Percentiles rank a stretch among this genome's conserved stretches.
Evolutionary conservation across 1,284 basidiomycete genomes (phyloP).

Genomic region (Apiotrichum akiyoshidainum): DNA sequence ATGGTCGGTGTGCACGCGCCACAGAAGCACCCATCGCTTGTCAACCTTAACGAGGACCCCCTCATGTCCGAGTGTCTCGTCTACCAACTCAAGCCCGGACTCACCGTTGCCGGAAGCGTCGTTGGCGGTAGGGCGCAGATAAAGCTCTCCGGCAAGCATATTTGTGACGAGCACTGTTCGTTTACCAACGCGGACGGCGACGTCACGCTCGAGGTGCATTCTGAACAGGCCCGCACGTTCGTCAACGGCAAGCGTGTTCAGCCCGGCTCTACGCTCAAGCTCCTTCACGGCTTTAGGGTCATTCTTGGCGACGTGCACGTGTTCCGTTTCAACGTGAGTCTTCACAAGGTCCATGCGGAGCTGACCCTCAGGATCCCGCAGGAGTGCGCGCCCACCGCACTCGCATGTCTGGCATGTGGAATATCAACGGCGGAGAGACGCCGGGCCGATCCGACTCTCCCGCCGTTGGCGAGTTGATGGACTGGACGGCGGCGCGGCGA

Average conservation of each 20-base stretch:
- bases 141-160: conserved; percentile 86
- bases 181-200: conserved; percentile 83
- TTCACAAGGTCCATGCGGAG: too few relatives aligned
- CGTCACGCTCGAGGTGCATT: conserved; percentile 72
- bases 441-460: conserved; percentile 57
- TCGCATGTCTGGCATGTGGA: conserved; percentile 21
- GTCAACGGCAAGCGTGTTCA: conserved; percentile 21
- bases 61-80: conserved; percentile 68
- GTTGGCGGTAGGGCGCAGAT: conserved; percentile 84
- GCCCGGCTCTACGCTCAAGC: conserved; percentile 30
- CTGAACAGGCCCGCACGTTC: conserved; percentile 69
- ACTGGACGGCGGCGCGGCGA: conserved; percentile 89
- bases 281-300: conserved; percentile 83
- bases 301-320: conserved; percentile 97
- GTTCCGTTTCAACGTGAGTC: conserved; percentile 84
- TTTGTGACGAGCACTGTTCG: conserved; percentile 85
- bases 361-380: conserved; percentile 59
- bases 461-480: conserved; percentile 63
- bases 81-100: conserved; percentile 88
- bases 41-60: conserved; percentile 82
- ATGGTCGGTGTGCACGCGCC: conserved; percentile 78
- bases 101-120: conserved; percentile 76
- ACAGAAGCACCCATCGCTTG: conserved; percentile 96
- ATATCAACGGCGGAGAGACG: neutral
- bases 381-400: conserved; percentile 74